Base-by-base conservation (phyloP, 257 asterid species). In the Solanum pinnatisectum region DNA sequence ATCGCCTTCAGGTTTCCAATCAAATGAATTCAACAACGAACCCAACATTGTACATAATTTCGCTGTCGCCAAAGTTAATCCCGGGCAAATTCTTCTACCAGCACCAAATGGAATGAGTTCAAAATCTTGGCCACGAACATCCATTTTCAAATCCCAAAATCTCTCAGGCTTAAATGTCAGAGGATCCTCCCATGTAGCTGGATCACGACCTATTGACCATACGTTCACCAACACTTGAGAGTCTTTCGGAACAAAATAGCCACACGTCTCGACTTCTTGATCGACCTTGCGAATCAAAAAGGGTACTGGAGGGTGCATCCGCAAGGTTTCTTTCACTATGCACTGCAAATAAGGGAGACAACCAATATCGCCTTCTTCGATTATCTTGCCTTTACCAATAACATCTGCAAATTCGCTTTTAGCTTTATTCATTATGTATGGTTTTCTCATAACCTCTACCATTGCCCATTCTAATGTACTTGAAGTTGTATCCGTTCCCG, bases 391-490 rank as follows among this genome's bases (percentile, higher is more conserved):
- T 84, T 88, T 90, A 10, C 95, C 94, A 35, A 95, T 88, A 9
- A 91, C 94, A 40, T 89, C 86, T 73, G 92, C 94, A 1, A 96
- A 91, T 89, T 96, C 98, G 1, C 83, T 84, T 85, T 94, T 93
- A 42, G 93, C 98, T 49, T 86, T 91, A 68, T 88, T 85, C 93
- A 92, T 92, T 25, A 25, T 87, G 32, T 91, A 89, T 5, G 98
- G 96, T 60, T 91, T 95, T 15, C 84, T 89, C 13, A 96, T 91
- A 22, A 92, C 89, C 88, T 95, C 98, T 14, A 96, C 92, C 98
- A 95, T 94, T 36, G 98, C 95, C 97, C 98, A 96, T 83, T 95
- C 98, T 23, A 95, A 68, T 13, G 98, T 94, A 93, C 86, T 93
- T 14, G 96, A 94, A 2, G 94, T 91, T 11, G 97, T 94, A 37